Evolutionary conservation across 2,329 filamentous ascomycete genomes (phyloP), one percentile per base, ranked within the genome.

Genomic region (Beauveria sp.): DNA sequence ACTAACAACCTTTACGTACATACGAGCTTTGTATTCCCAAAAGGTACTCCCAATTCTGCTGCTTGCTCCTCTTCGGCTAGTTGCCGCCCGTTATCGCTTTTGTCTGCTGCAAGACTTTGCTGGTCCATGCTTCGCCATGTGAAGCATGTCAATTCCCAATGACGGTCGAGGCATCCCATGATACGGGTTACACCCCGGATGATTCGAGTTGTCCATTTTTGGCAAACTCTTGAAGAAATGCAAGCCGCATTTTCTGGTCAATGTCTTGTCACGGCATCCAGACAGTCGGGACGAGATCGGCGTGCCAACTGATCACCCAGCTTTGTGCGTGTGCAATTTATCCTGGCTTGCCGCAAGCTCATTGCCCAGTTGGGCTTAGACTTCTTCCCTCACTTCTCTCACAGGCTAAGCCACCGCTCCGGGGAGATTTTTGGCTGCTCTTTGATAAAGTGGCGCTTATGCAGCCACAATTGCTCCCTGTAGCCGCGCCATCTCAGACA

Each of bases 321-420:
- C 16, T 42, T 57, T 24, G 20, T 49, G 55, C 24, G 18, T 47
- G 30, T 22, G 10, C 16, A 40, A 12, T 18, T 43, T 45, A 18
- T 45, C 40, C 53, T 28, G 24, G 8, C 55, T 10, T 28, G 18
- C 46, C 9, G 18, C 5, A 16, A 43, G 43, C 45, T 26, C 24
- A 28, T 18, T 51, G 60, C 60, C 63, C 24, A 26, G 53, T 64
- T 43, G 16, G 54, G 62, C 18, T 56, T 65, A 65, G 63, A 54
- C 52, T 62, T 63, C 63, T 65, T 65, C 52, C 64, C 63, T 65
- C 63, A 63, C 57, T 38, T 16, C 34, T 34, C 30, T 38, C 34
- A 38, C 34, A 38, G 14, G 34, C 34, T 38, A 43, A 49, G 58
- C 62, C 58, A 63, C 50, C 55, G 42, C 47, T 56, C 34, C 16